Evolutionary conservation across 371 early-diverging fungal genomes (phyloP).

Genomic region (Mortierella sp.): DNA sequence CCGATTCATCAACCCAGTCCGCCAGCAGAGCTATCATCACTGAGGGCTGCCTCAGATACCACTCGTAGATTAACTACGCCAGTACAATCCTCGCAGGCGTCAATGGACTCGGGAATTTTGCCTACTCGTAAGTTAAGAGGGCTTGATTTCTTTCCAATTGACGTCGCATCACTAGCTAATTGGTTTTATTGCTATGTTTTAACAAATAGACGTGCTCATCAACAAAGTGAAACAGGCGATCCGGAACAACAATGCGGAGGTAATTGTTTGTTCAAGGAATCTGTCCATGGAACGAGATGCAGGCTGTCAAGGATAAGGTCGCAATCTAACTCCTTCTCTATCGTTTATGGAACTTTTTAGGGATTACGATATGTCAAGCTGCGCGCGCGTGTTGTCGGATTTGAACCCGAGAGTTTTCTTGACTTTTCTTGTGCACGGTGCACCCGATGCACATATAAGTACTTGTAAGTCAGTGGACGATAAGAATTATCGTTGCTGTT

Average conservation of each 20-base stretch:
- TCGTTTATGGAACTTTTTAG: constrained; percentile 7
- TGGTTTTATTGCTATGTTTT: not conserved
- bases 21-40: not conserved
- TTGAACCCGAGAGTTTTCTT: constrained; percentile 13
- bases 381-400: constrained; percentile 16
- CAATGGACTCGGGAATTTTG: not conserved
- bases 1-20: not conserved
- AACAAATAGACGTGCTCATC: not conserved
- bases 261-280: not conserved
- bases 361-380: constrained; percentile 9
- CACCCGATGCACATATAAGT: not conserved
- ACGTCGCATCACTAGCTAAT: not conserved
- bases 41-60: not conserved
- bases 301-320: not conserved
- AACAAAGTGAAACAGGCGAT: not conserved
- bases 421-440: constrained; percentile 26
- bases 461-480: constrained; percentile 16
- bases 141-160: too few relatives aligned
- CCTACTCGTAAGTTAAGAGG: not conserved
- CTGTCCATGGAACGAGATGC: too few relatives aligned
- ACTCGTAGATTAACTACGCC: not conserved
- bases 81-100: not conserved
- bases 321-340: not conserved
- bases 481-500: not conserved
- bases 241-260: not conserved